Percentiles rank a stretch among this genome's conserved stretches.
These are phyloP conservation scores for Centrapalus pauciflorus DNA, from an alignment of 129 eudicot genomes.

Conservation along the genomic window DNA sequence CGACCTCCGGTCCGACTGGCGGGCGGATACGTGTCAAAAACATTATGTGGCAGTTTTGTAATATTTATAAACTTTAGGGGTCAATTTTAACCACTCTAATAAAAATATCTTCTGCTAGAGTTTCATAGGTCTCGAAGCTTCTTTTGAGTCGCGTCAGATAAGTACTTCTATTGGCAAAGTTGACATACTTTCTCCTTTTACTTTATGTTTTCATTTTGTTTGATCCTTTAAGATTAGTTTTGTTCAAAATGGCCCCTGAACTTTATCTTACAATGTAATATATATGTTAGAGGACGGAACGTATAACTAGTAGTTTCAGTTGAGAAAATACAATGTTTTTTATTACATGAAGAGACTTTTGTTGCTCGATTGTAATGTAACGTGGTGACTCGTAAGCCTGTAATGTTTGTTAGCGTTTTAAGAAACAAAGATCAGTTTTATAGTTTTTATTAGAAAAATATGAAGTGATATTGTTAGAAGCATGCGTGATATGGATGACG, in stretches of 20 bases:
- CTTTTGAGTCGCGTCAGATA: background rate
- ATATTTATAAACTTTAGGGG: background rate
- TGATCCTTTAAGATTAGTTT: background rate
- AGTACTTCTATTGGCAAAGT: background rate
- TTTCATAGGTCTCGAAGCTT: conserved; percentile 26
- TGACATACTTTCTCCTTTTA: background rate
- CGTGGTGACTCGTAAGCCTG: too few relatives aligned
- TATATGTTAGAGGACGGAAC: too few relatives aligned
- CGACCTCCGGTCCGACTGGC: background rate
- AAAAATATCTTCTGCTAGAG: conserved; percentile 17
- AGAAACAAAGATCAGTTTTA: too few relatives aligned
- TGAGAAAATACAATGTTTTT: too few relatives aligned
- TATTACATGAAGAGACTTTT: too few relatives aligned
- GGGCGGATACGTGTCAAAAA: background rate
- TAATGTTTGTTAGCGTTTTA: too few relatives aligned
- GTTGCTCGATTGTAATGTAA: too few relatives aligned
- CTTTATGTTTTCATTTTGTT: background rate
- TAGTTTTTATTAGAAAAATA: too few relatives aligned
- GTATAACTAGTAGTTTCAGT: too few relatives aligned
- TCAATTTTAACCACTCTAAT: background rate
- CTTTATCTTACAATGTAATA: background rate
- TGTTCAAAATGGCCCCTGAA: background rate
- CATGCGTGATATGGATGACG: too few relatives aligned
- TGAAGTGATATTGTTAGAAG: too few relatives aligned
- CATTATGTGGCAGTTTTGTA: conserved; percentile 12